Percentiles rank a stretch among this genome's conserved stretches.
Evolutionary conservation across 805 yeast species (phyloP).

Genomic region (Kuraishia floccosa): DNA sequence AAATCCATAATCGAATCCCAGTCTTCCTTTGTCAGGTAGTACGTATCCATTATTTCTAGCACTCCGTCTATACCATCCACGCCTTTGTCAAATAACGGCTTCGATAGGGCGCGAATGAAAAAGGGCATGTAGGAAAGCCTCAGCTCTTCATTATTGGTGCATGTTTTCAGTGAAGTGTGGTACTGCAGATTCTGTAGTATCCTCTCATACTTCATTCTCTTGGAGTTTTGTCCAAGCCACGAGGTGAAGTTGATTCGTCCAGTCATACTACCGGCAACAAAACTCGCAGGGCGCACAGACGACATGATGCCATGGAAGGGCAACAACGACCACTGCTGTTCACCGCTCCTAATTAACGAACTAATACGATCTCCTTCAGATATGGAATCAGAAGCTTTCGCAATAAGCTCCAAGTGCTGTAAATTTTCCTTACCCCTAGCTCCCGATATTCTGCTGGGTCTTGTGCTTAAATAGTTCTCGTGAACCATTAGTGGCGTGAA

Average conservation of each 20-base stretch:
- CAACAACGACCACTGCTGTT: conserved; percentile 88
- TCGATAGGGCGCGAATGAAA: conserved; percentile 40
- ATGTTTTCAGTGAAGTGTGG: conserved; percentile 72
- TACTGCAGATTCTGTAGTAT: conserved; percentile 80
- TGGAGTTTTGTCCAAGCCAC: conserved; percentile 88
- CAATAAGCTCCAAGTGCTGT: conserved; percentile 50
- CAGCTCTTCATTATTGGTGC: conserved; percentile 64
- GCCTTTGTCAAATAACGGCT: conserved; percentile 46
- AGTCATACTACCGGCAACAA: conserved; percentile 58
- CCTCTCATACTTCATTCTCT: conserved; percentile 66
- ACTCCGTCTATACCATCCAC: conserved; percentile 56
- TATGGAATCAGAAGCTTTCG: conserved; percentile 77
- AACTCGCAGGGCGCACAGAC: conserved; percentile 67
- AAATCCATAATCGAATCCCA: conserved; percentile 85
- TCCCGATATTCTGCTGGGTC: conserved; percentile 29
- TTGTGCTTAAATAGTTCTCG: conserved; percentile 73
- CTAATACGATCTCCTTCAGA: conserved; percentile 81
- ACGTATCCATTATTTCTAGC: conserved; percentile 69
- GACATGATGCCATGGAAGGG: conserved; percentile 88
- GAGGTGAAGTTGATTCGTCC: conserved; percentile 71
- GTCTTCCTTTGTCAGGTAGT: conserved; percentile 81
- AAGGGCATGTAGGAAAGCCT: conserved; percentile 69
- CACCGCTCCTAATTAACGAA: conserved; percentile 73
- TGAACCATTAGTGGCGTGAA: conserved; percentile 94
- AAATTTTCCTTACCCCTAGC: conserved; percentile 22